Conservation (phyloP, 805 yeast genomes). For the Starmera amethionina region DNA sequence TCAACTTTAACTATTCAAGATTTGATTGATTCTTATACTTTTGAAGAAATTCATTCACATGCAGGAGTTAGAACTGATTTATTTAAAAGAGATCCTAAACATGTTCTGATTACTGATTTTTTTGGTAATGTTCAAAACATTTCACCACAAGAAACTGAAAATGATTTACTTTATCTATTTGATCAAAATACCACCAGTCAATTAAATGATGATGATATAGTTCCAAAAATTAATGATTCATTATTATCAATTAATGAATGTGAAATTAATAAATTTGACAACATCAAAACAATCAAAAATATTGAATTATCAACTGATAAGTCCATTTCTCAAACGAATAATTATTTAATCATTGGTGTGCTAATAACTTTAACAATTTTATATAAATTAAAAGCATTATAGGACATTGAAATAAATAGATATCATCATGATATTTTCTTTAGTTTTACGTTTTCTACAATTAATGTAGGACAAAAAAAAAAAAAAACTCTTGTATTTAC, state of each 20-base stretch:
- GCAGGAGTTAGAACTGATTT: conserved; percentile 89
- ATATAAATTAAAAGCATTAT: too few species aligned
- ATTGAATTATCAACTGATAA: too few species aligned
- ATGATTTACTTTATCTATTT: conserved; percentile 24
- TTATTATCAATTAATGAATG: neutral
- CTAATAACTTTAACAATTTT: too few species aligned
- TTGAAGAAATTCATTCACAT: conserved; percentile 78
- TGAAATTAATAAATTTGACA: neutral
- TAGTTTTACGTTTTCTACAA: too few species aligned
- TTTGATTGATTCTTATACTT: conserved; percentile 74
- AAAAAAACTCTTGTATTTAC: too few species aligned
- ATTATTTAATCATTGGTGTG: too few species aligned
- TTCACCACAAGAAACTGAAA: conserved; percentile 49
- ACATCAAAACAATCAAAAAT: neutral
- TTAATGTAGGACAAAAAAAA: too few species aligned
- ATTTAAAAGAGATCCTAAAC: conserved; percentile 51
- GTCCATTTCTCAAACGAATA: neutral
- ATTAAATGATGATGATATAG: conserved; percentile 1
- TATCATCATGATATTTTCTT: too few species aligned
- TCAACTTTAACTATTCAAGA: conserved; percentile 73
- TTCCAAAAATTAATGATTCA: neutral
- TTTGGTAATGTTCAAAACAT: conserved; percentile 88
- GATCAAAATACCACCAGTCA: conserved; percentile 2
- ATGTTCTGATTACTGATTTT: conserved; percentile 82
- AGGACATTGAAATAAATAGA: too few species aligned